Conservation (phyloP, 2,329 filamentous ascomycete genomes). For the Drechslerella stenobrocha region DNA sequence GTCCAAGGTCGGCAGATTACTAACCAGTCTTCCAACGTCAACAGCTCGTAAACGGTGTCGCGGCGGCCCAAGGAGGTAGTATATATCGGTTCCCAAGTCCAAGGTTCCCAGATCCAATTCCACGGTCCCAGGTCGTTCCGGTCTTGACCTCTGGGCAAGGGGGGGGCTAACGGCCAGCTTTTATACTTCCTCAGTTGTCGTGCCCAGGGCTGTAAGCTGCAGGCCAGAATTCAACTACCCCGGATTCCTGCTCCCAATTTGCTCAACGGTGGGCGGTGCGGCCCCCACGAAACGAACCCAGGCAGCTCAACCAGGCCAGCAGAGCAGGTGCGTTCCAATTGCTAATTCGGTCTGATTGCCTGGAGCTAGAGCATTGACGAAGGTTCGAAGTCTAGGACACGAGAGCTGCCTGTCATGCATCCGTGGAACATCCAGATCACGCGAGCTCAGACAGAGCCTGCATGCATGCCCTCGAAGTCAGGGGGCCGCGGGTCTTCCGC, state of each 20-base stretch:
- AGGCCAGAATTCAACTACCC: constrained; percentile 30
- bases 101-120: constrained; percentile 30
- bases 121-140: constrained; percentile 22
- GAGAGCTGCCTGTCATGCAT: constrained; percentile 11
- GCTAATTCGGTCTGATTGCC: constrained; percentile 19
- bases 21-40: too few species aligned
- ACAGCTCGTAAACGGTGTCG: too few species aligned
- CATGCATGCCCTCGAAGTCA: background rate
- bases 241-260: constrained; percentile 20
- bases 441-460: too few species aligned
- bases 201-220: too few species aligned
- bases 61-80: too few species aligned
- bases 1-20: too few species aligned
- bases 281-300: constrained; percentile 22
- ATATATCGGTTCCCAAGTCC: too few species aligned
- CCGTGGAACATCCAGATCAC: background rate
- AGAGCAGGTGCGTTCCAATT: constrained; percentile 25
- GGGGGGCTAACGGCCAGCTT: constrained; percentile 24
- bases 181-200: constrained; percentile 31
- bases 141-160: constrained; percentile 19
- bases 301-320: constrained; percentile 25
- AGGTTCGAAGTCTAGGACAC: constrained; percentile 7
- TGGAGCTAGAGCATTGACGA: background rate
- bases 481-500: background rate
- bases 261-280: background rate